Conservation (phyloP, 805 yeast genomes). For the Danielozyma ontarioensis region DNA sequence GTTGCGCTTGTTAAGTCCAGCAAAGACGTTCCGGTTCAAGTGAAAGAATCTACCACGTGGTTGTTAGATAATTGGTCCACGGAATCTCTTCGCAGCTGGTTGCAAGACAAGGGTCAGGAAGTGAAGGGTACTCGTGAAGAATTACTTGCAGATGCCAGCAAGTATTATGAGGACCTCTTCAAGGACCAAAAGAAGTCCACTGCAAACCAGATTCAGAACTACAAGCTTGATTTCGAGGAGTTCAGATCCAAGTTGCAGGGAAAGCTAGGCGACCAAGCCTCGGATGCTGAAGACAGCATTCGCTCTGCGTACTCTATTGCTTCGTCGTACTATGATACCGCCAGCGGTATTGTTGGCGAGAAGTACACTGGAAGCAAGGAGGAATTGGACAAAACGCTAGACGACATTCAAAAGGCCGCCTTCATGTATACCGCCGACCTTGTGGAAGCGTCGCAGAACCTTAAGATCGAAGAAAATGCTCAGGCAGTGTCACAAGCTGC, state of each 20-base stretch:
- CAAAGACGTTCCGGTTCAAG: constrained; percentile 30
- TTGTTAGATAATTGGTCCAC: constrained; percentile 33
- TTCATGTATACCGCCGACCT: constrained; percentile 12
- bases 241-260: constrained; percentile 12
- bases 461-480: constrained; percentile 5
- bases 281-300: constrained; percentile 13
- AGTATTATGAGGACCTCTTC: constrained; percentile 7
- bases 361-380: constrained; percentile 6
- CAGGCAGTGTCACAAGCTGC: constrained; percentile 10
- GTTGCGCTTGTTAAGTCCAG: constrained; percentile 33
- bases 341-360: constrained; percentile 8
- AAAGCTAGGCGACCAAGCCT: constrained; percentile 1
- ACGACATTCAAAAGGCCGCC: constrained; percentile 12
- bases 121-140: constrained; percentile 21
- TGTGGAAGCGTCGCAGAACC: constrained; percentile 5
- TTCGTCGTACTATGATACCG: constrained; percentile 15
- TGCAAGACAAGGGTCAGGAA: constrained; percentile 21
- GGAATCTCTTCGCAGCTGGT: constrained; percentile 37
- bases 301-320: constrained; percentile 11
- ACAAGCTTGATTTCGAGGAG: constrained; percentile 12
- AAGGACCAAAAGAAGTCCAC: constrained; percentile 4
- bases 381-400: constrained; percentile 11
- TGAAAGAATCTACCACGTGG: constrained; percentile 19
- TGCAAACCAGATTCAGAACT: constrained; percentile 15
- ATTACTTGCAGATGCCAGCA: constrained; percentile 12